Base-by-base conservation (phyloP, 208 protist species). In the Acanthamoeba triangularis region DNA sequence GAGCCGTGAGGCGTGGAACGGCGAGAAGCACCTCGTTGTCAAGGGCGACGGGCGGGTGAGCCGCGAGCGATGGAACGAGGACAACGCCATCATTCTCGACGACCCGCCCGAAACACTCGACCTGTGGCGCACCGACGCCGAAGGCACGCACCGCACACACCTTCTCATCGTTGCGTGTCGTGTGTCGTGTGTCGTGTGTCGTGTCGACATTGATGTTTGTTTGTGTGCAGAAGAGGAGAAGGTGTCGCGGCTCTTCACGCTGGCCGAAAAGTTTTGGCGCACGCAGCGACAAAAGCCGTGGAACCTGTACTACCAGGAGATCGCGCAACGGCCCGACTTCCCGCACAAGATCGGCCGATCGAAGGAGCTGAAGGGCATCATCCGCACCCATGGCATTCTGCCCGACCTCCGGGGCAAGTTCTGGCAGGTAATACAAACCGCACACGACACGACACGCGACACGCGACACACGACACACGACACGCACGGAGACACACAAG, bases 341-440 rank as follows among this genome's bases (percentile, higher is more conserved):
- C 76, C 76, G 23, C 8, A 85, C 30, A 85, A 85, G 10, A 56
- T 85, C 23, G 18, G 7, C 35, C 7, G 30, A 47, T 65, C 49
- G 7, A 91, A 91, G 59, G 49, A 91, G n/a, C n/a, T 91, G 84
- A 30, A 44, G 23, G 44, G 30, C 56, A 91, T 91, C 35, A 91
- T 91, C 25, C 84, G 84, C 59, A 69, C 28, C 5, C 90, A 94
- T 33, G 90, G 90, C 59, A 94, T 94, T n/a, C 47, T 56, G 35
- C 90, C 90, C 61, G 90, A 94, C 23, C 44, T 94, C 13, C 61
- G 90, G 4, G 90, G 90, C 44, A 94, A 94, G 69, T 94, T 94
- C 33, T 94, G 90, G 90, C 90, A 94, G 41, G 84, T 47, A 67
- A 23, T 1, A 11, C 59, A 23, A 25, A 11, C 59, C 59, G 7